Percentiles rank a stretch among this genome's conserved stretches.
Evolutionary conservation across 2,329 filamentous ascomycete genomes (phyloP).

Genomic region (Rutstroemia sp.): DNA sequence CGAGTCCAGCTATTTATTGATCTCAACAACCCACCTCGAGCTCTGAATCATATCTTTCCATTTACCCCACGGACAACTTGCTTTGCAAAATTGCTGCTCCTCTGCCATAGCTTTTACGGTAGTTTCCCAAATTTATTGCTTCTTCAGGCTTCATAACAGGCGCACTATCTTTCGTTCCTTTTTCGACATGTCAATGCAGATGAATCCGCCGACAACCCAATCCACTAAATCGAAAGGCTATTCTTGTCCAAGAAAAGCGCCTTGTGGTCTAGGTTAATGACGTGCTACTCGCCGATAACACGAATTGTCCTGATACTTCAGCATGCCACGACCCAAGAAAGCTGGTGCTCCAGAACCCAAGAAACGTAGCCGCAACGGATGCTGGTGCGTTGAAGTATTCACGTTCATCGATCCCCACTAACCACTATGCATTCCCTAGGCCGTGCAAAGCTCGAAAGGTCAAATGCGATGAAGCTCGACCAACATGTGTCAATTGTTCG

Average conservation of each 20-base stretch:
- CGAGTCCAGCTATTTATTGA: too few relatives aligned
- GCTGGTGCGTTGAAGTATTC: slow-evolving; percentile 44
- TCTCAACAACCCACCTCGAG: too few relatives aligned
- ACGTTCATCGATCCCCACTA: neutral
- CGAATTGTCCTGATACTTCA: neutral
- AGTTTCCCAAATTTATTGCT: too few relatives aligned
- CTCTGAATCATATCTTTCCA: too few relatives aligned
- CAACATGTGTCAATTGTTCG: slow-evolving; percentile 64
- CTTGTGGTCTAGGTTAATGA: neutral
- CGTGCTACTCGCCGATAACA: neutral
- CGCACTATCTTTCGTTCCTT: neutral
- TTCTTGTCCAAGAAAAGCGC: neutral
- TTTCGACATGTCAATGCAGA: neutral
- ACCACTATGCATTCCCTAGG: slow-evolving; percentile 37
- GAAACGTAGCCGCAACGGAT: slow-evolving; percentile 59
- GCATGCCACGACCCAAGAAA: slow-evolving; percentile 61
- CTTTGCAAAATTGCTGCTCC: too few relatives aligned
- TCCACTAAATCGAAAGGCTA: neutral
- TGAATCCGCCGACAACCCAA: neutral
- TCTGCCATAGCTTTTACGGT: too few relatives aligned
- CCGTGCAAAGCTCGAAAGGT: slow-evolving; percentile 73
- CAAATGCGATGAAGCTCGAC: slow-evolving; percentile 76
- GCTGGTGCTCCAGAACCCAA: slow-evolving; percentile 57
- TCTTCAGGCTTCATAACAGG: neutral
- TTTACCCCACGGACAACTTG: too few relatives aligned